A percentile compares a stretch with the other conserved stretches of the same genome.
Conservation (phyloP, 441 rosid species). For the Croton laevigatus region DNA sequence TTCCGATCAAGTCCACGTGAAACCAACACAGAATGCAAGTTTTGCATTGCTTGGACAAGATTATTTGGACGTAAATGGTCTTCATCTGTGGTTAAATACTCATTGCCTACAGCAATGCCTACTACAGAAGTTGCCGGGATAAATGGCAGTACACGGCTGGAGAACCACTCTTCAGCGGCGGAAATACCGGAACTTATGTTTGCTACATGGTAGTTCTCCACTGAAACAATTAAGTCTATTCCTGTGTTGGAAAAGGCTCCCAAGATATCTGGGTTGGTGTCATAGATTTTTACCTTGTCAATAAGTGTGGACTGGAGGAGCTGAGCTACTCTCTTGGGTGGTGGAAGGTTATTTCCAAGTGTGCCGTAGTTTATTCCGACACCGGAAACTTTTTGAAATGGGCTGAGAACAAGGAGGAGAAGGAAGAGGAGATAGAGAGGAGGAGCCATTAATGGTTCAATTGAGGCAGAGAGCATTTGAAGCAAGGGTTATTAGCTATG, state of each 20-base stretch:
- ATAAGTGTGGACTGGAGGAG: constrained; percentile 66
- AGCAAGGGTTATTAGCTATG: background rate
- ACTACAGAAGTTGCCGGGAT: constrained; percentile 57
- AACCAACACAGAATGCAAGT: constrained; percentile 49
- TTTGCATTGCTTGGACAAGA: constrained; percentile 56
- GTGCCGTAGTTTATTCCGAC: constrained; percentile 73
- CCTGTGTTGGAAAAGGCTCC: constrained; percentile 66
- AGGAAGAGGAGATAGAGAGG: constrained; percentile 16
- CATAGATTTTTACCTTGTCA: constrained; percentile 68
- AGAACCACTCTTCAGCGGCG: constrained; percentile 54
- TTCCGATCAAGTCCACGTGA: constrained; percentile 55
- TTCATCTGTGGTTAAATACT: constrained; percentile 47
- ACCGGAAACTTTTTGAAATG: constrained; percentile 22
- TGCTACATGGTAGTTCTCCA: constrained; percentile 48
- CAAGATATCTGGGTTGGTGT: constrained; percentile 64
- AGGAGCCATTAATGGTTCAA: constrained; percentile 26
- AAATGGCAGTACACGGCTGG: constrained; percentile 52
- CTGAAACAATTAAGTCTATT: constrained; percentile 56
- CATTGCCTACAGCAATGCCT: constrained; percentile 56
- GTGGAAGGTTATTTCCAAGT: constrained; percentile 62
- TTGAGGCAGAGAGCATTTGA: background rate
- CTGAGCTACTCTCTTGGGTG: constrained; percentile 57
- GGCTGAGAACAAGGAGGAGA: constrained; percentile 23
- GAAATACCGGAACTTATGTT: constrained; percentile 44
- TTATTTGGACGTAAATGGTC: constrained; percentile 40